Evolutionary conservation across 2,329 filamentous ascomycete species (phyloP).

Genomic region (Aspergillus texensis): DNA sequence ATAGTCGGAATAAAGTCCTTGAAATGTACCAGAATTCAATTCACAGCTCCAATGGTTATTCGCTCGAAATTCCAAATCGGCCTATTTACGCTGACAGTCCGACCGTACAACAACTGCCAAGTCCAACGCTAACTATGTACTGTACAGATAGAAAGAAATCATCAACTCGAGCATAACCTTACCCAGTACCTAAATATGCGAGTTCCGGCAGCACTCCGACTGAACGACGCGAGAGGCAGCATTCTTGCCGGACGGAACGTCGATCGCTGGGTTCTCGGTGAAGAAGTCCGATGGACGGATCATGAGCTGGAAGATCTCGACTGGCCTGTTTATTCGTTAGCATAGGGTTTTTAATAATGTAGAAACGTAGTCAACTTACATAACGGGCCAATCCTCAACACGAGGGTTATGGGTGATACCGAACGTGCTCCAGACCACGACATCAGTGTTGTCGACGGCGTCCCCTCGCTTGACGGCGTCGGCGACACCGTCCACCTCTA

Average conservation of each 20-base stretch:
- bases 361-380: slow-evolving; percentile 28
- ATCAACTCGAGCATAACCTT: not conserved
- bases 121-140: not conserved
- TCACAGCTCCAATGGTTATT: not conserved
- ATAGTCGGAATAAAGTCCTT: not conserved
- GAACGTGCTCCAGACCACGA: slow-evolving; percentile 49
- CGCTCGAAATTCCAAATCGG: not conserved
- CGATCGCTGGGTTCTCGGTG: slow-evolving; percentile 54
- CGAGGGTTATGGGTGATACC: slow-evolving; percentile 50
- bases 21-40: not conserved
- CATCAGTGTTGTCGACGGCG: slow-evolving; percentile 42
- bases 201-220: slow-evolving; percentile 35
- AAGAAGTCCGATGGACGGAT: slow-evolving; percentile 59
- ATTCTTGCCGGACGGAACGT: slow-evolving; percentile 52
- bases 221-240: slow-evolving; percentile 33
- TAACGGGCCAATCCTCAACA: slow-evolving; percentile 49
- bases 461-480: slow-evolving; percentile 38
- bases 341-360: not conserved
- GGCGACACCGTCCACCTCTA: slow-evolving; percentile 39
- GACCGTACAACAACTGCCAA: not conserved
- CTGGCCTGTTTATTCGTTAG: slow-evolving; percentile 31
- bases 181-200: slow-evolving; percentile 27
- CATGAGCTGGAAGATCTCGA: slow-evolving; percentile 42
- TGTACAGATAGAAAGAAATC: slow-evolving; percentile 6
- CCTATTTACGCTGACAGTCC: not conserved